Evolutionary conservation across 352 stramenopile species (phyloP).

Genomic region (Pythium biforme): DNA sequence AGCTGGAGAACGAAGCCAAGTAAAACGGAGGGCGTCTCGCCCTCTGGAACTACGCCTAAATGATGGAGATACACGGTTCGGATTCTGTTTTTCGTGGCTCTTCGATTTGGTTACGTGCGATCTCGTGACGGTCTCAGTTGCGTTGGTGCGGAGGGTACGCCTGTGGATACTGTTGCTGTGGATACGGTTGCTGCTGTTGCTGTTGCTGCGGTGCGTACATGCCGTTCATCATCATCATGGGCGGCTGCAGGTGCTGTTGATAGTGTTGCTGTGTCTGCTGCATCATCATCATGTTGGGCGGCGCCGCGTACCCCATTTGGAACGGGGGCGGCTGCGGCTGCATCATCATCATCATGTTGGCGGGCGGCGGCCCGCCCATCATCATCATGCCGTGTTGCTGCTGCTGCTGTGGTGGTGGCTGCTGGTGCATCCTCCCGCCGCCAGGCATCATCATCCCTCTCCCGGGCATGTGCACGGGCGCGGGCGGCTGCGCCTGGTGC

Average conservation of each 20-base stretch:
- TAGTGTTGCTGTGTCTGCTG: conserved; percentile 10
- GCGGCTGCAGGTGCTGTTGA: neutral
- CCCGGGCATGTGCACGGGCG: conserved; percentile 10
- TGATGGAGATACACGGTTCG: too few species aligned
- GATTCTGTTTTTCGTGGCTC: too few species aligned
- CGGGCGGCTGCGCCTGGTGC: conserved; percentile 24
- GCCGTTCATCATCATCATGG: conserved; percentile 12
- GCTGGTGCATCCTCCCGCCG: conserved; percentile 3
- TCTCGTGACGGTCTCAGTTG: conserved; percentile 3
- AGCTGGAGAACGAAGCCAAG: neutral
- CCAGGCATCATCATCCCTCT: conserved; percentile 7
- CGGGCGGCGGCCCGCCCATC: neutral
- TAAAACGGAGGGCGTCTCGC: neutral
- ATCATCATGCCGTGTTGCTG: conserved; percentile 4
- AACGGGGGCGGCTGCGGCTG: neutral
- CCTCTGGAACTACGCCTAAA: neutral
- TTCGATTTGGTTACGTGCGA: neutral
- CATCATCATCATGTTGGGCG: conserved; percentile 16
- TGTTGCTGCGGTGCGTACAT: conserved; percentile 12
- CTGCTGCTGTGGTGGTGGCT: too few species aligned
- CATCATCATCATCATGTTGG: conserved; percentile 18
- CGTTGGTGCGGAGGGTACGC: conserved; percentile 7
- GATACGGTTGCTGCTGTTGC: conserved; percentile 17
- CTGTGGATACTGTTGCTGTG: conserved; percentile 3
- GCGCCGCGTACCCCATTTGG: neutral